These are phyloP conservation scores for Lodderomyces jiufengensis DNA, from an alignment of 1,139 yeast genomes.

Conservation along the genomic window DNA sequence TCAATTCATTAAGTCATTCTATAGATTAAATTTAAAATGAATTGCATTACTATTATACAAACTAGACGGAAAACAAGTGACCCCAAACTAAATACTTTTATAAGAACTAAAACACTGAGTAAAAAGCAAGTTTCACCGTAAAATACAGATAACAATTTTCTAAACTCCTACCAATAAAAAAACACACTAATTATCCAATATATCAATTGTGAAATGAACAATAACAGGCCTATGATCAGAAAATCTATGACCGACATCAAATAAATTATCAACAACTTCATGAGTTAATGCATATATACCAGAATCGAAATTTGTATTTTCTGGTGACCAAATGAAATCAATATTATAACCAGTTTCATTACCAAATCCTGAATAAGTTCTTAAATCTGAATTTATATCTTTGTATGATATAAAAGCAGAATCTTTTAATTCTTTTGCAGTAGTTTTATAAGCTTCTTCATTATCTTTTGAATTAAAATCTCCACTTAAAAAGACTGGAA, in stretches of 20 bases:
- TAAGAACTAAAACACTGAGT: no score
- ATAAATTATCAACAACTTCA: constrained; percentile 30
- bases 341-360: constrained; percentile 17
- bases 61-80: no score
- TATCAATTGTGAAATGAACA: constrained; percentile 19
- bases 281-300: constrained; percentile 23
- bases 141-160: no score
- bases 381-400: constrained; percentile 21
- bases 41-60: no score
- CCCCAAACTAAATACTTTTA: no score
- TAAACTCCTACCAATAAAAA: no score
- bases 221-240: constrained; percentile 47
- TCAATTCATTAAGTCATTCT: no score
- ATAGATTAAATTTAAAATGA: no score
- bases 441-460: constrained; percentile 22
- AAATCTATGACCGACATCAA: constrained; percentile 22
- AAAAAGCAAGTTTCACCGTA: no score
- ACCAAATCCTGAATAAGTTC: constrained; percentile 41
- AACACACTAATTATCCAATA: not conserved
- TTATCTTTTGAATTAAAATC: constrained; percentile 33
- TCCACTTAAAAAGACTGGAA: constrained; percentile 28
- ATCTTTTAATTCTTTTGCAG: constrained; percentile 23
- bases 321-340: constrained; percentile 27
- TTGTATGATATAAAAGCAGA: constrained; percentile 20
- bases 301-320: constrained; percentile 15